These are phyloP conservation scores for Podaxis mareebaensis DNA, from an alignment of 768 basidiomycete genomes.

Conservation along the genomic window DNA sequence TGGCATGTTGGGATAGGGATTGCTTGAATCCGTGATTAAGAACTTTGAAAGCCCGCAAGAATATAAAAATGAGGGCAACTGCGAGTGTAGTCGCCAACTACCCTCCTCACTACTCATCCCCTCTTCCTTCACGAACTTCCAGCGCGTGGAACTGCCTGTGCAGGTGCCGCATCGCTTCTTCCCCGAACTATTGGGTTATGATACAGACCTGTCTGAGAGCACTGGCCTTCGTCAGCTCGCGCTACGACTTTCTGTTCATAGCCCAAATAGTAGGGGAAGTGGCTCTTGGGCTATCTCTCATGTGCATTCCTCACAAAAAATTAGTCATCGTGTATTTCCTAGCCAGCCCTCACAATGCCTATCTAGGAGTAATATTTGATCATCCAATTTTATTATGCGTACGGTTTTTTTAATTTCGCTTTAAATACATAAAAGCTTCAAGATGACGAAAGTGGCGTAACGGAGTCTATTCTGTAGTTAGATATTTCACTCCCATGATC, in stretches of 20 bases:
- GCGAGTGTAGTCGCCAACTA: not conserved
- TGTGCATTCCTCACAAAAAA: constrained; percentile 8
- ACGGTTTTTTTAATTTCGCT: not conserved
- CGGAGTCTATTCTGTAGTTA: not conserved
- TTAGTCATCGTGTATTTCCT: not conserved
- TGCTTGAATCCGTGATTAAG: not conserved
- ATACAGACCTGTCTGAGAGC: constrained; percentile 34
- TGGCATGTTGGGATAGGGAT: not conserved
- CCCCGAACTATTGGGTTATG: constrained; percentile 23
- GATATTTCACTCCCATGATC: not conserved
- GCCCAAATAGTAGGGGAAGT: constrained; percentile 53
- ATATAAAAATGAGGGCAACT: not conserved
- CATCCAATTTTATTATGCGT: not conserved
- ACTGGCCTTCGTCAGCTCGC: constrained; percentile 34
- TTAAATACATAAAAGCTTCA: not conserved
- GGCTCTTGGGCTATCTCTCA: constrained; percentile 29
- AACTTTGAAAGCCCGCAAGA: constrained; percentile 1
- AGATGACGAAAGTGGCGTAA: not conserved
- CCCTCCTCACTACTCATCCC: not conserved
- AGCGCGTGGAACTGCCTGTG: constrained; percentile 8
- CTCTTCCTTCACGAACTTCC: not conserved
- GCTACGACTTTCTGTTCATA: constrained; percentile 52
- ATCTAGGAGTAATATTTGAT: not conserved
- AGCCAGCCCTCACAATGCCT: not conserved
- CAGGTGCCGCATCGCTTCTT: constrained; percentile 9